phyloP scores from a whole-genome alignment of 192 early-diverging fungal species.

The Umbelopsis sp. region DNA sequence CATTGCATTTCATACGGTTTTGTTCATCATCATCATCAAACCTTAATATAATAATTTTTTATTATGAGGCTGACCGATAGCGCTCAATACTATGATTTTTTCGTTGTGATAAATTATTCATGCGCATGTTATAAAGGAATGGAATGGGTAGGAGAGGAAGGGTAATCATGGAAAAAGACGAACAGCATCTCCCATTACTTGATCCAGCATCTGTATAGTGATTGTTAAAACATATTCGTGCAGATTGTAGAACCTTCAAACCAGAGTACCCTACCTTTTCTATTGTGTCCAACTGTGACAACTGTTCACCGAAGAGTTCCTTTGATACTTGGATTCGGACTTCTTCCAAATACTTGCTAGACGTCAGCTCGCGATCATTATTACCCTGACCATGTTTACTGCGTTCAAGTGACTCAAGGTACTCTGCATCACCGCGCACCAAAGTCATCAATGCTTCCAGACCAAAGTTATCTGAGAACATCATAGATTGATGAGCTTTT shows the following conservation, averaged over 20 bases:
- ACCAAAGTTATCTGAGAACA: slow-evolving; percentile 48
- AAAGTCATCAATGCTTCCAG: slow-evolving; percentile 47
- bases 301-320: background rate
- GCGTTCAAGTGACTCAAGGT: slow-evolving; percentile 21
- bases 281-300: slow-evolving; percentile 2
- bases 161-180: slow-evolving; percentile 26
- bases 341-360: slow-evolving; percentile 24
- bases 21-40: no score
- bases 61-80: no score
- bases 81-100: no score
- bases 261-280: slow-evolving; percentile 29
- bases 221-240: background rate
- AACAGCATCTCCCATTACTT: slow-evolving; percentile 37
- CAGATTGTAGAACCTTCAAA: background rate
- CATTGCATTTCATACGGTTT: no score
- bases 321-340: slow-evolving; percentile 19
- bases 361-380: slow-evolving; percentile 8
- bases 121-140: background rate
- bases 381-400: slow-evolving; percentile 15
- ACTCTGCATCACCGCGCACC: slow-evolving; percentile 31
- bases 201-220: slow-evolving; percentile 37
- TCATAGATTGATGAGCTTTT: slow-evolving; percentile 25
- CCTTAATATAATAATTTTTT: no score
- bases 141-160: background rate
- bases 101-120: background rate